Base-by-base conservation (phyloP, 148 eudicot species). In the Nepenthes gracilis region DNA sequence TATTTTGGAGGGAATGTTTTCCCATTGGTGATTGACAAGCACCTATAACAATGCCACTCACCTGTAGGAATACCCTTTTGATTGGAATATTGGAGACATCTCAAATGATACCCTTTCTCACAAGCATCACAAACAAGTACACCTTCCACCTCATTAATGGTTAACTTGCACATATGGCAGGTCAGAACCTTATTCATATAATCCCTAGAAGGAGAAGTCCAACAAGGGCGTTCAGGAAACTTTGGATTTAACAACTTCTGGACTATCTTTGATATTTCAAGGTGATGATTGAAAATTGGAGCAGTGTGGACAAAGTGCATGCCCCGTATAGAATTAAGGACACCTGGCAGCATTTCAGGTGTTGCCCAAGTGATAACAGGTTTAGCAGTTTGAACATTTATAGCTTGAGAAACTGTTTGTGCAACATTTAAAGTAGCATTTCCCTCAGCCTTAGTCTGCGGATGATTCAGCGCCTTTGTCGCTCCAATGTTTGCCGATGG, bases 21-120 rank as follows among this genome's bases (percentile, higher is more conserved):
- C 59, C 91, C 91, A 73, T 70, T 77, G 77, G 73, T 84, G 70
- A 84, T 62, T 11, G 83, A 48, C 83, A 88, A 63, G 73, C 98
- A 93, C 83, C 79, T 84, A 43, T 76, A 78, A 69, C 98, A 93
- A 66, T 88, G 94, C 98, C 98, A 93, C 63, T 93, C 98, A 35
- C 77, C 83, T 79, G 74, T 84, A 58, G 90, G 88, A 65, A 85
- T 70, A 59, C 80, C 80, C 77, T 84, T 93, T 64, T 72, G 83
- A 73, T 77, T 77, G 73, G 69, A 69, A 47, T 69, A 63, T 70
- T 79, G 91, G 62, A 86, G 85, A 70, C 98, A 93, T 68, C 75
- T 91, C 55, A 86, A 55, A 71, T 93, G 98, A 74, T 70, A 83
- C 47, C 87, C 98, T 74, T 89, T 86, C 73, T 93, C 98, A 73